These are phyloP conservation scores for Arthrobotrys sphaeroides DNA, from an alignment of 2,329 filamentous ascomycete species.

Conservation along the genomic window DNA sequence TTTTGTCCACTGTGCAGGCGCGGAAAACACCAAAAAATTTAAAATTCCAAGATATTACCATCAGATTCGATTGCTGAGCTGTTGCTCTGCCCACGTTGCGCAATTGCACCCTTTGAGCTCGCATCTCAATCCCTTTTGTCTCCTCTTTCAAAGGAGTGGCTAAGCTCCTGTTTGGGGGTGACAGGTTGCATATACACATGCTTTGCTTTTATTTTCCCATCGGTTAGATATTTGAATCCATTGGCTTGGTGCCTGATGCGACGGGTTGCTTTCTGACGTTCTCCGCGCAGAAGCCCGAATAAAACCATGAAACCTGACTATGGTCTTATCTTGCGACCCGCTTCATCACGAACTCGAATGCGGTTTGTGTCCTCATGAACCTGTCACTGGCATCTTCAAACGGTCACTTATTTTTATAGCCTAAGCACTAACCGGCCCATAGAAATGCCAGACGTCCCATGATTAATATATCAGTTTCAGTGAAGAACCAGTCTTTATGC, in stretches of 20 bases:
- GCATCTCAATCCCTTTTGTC: not conserved
- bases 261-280: not conserved
- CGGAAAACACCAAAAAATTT: not conserved
- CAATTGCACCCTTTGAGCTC: not conserved
- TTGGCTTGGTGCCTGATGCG: slow-evolving; percentile 7
- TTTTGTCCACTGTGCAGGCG: not conserved
- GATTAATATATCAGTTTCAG: not conserved
- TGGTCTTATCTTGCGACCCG: not conserved
- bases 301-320: too few relatives aligned
- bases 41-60: not conserved
- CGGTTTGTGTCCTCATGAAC: not conserved
- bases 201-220: slow-evolving; percentile 41
- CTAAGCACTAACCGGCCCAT: not conserved
- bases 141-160: not conserved
- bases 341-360: not conserved
- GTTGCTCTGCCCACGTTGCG: not conserved
- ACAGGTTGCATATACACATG: not conserved
- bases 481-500: not conserved
- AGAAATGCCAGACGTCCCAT: not conserved
- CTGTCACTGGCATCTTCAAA: not conserved
- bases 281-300: slow-evolving; percentile 9
- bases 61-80: not conserved
- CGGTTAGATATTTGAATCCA: not conserved
- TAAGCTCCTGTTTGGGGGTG: slow-evolving; percentile 30
- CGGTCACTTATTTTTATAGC: slow-evolving; percentile 12